These are phyloP conservation scores for Gautieria morchelliformis DNA, from an alignment of 768 basidiomycete genomes.

Conservation along the genomic window DNA sequence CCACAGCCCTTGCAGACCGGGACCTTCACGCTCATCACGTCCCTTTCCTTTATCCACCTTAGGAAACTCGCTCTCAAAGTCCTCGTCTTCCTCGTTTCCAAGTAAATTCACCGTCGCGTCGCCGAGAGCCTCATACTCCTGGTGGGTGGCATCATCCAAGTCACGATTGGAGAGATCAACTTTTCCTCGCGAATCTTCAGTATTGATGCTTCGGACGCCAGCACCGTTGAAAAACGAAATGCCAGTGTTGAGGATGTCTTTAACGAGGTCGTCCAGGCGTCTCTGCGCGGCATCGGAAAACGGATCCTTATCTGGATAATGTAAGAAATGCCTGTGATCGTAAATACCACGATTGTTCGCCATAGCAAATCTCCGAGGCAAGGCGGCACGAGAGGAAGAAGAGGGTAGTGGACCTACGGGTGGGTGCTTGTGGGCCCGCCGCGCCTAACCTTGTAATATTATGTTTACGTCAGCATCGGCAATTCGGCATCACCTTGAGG, in stretches of 20 bases:
- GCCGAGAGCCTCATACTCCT: background rate
- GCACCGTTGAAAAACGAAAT: background rate
- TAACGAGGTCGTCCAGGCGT: background rate
- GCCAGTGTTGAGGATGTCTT: background rate
- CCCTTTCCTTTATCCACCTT: constrained; percentile 1
- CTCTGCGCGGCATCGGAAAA: background rate
- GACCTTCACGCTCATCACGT: constrained; percentile 1
- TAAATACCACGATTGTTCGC: background rate
- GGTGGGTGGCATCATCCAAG: background rate
- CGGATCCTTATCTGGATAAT: constrained; percentile 1
- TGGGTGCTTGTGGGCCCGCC: background rate
- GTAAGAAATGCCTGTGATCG: background rate
- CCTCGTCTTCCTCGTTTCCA: background rate
- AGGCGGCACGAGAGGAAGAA: background rate
- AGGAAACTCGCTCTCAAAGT: background rate
- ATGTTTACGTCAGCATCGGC: too few relatives aligned
- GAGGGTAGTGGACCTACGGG: background rate
- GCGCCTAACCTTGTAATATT: background rate
- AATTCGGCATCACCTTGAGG: too few relatives aligned
- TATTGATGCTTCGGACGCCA: background rate
- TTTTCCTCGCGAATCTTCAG: background rate
- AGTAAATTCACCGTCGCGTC: background rate
- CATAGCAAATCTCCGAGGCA: background rate
- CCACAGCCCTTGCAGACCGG: background rate
- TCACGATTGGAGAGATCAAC: too few relatives aligned